Base-by-base conservation (phyloP, 164 flowering plant genomes). In the Protea cynaroides region DNA sequence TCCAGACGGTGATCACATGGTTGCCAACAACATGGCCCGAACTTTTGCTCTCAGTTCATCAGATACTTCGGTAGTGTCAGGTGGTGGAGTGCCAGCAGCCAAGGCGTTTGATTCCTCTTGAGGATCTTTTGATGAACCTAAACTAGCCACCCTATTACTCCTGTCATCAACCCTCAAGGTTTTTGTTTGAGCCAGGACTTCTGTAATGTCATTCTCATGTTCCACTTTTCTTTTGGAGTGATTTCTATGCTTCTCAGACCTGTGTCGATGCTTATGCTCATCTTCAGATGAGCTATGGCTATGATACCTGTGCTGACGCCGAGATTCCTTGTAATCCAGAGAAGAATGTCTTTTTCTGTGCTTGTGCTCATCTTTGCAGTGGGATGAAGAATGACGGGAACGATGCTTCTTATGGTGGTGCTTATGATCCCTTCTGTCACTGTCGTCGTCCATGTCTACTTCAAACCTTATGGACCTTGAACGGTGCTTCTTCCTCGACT, bases 21-120 rank as follows among this genome's bases (percentile, higher is more conserved):
- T 90, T 15, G 86, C 87, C 82, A 84, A 67, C 76, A 88, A 69
- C 96, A 92, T 90, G 53, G 96, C 98, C 21, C 96, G 81, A 37
- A 92, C 75, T 72, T 92, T 92, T 67, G 95, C 93, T 74, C 96
- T 84, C 46, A 92, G 79, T 8, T 92, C 96, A 70, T 84, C 84
- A 8, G 98, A 63, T 58, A 90, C 81, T 49, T 80, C 84, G n/a
- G 83, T 71, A 4, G 78, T 56, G 43, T 79, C 74, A 2, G 76
- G 59, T 23, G 83, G 78, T 43, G 64, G 78, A 64, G 56, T 51
- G 22, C 61, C 56, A 13, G n/a, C 24, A 12, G 46, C 46, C 14
- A 78, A 75, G 13, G 79, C 52, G 21, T 79, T 64, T 55, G 78
- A 65, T 23, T 37, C 69, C 7, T 73, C 75, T 13, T 58, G 66